Base-by-base conservation (phyloP, 2,329 filamentous ascomycete species). In the Neurospora crassa region DNA sequence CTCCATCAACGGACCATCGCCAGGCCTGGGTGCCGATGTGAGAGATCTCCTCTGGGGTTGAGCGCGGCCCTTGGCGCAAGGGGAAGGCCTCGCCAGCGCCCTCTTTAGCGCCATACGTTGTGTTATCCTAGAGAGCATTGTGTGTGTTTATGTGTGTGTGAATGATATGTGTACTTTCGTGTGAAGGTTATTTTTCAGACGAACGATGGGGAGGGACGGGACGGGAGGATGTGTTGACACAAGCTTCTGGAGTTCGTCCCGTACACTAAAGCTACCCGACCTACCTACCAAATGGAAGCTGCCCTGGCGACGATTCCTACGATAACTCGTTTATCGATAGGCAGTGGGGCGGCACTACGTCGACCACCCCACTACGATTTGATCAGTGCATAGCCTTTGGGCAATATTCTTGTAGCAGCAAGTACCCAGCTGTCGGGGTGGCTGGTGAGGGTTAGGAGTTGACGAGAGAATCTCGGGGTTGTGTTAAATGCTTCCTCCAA, bases 1-100 rank as follows among this genome's bases (percentile, higher is more conserved):
- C 77, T 88, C 85, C 86, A 91, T 87, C 75, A 92, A 80, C 70
- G 89, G 89, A 37, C 87, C 88, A 78, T 88, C 86, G 73, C 88
- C 88, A 16, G 82, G 81, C 76, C 84, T 87, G 5, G 89, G 89
- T 34, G 89, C 85, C 12, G 86, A 82, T 70, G 87, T 83, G 71
- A 87, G 78, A 74, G 84, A 83, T 74, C 86, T 81, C 75, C 85
- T 83, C 67, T 73, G 72, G 68, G 67, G 34, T 40, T 40, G 37
- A 76, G 70, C 63, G 41, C 68, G 67, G 69, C 29, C 29, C 71
- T 11, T 11, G 67, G 63, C 11, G 68, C 53, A 12, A 67, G n/a
- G 24, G n/a, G 40, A 68, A n/a, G 29, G 42, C 29, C 40, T 42
- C 8, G 16, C 34, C 69, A 68, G 74, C 75, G 67, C 70, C 68